These are phyloP conservation scores for Omphalotus olearius DNA, from an alignment of 1,284 basidiomycete species.

Conservation along the genomic window DNA sequence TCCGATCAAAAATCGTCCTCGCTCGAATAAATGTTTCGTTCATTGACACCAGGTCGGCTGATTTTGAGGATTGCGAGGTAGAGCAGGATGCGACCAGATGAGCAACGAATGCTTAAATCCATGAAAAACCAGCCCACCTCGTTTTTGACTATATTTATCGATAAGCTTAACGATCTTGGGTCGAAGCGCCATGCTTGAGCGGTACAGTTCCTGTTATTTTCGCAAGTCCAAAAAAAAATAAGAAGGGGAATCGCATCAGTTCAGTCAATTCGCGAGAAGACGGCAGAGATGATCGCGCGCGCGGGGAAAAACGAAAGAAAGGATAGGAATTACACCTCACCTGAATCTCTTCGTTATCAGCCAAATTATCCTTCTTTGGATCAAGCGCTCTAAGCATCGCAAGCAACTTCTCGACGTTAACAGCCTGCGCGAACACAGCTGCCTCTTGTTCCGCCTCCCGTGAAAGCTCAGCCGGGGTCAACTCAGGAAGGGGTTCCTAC, in stretches of 20 bases:
- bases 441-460: slow-evolving; percentile 89
- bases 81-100: background rate
- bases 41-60: slow-evolving; percentile 84
- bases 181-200: slow-evolving; percentile 82
- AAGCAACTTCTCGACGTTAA: slow-evolving; percentile 85
- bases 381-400: slow-evolving; percentile 79
- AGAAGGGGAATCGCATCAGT: background rate
- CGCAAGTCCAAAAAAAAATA: background rate
- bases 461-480: slow-evolving; percentile 74
- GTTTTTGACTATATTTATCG: slow-evolving; percentile 96
- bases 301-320: slow-evolving; percentile 8
- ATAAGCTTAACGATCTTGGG: slow-evolving; percentile 96
- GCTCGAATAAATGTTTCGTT: slow-evolving; percentile 87
- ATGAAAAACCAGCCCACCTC: slow-evolving; percentile 43
- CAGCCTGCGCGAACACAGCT: slow-evolving; percentile 78
- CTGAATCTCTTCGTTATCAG: slow-evolving; percentile 90
- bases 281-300: background rate
- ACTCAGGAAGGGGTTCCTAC: slow-evolving; percentile 84
- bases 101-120: background rate
- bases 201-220: slow-evolving; percentile 75
- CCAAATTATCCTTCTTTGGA: slow-evolving; percentile 64
- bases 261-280: background rate
- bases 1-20: slow-evolving; percentile 78
- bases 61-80: background rate
- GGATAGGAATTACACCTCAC: slow-evolving; percentile 39